These are phyloP conservation scores for Clonostachys byssicola DNA, from an alignment of 2,329 filamentous ascomycete genomes.

Conservation along the genomic window DNA sequence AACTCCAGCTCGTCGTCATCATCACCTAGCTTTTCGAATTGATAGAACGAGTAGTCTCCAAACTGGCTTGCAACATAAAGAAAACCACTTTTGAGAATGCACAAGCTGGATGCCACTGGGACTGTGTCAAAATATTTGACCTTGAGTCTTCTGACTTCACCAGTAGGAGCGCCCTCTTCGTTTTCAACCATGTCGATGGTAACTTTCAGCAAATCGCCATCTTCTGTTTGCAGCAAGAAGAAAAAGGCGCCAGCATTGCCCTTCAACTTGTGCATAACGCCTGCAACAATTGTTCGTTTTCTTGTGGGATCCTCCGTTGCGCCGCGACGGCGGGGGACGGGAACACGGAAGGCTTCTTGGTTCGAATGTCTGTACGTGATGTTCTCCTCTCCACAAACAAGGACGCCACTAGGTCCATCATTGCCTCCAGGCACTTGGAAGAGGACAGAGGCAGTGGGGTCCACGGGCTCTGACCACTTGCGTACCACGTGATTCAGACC, in stretches of 20 bases:
- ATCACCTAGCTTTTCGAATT: conserved; percentile 95
- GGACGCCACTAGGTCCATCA: conserved; percentile 89
- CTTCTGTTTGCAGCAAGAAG: conserved; percentile 91
- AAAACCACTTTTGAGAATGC: conserved; percentile 93
- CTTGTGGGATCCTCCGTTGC: conserved; percentile 88
- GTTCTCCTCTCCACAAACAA: conserved; percentile 91
- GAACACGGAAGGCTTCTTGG: conserved; percentile 81
- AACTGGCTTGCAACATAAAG: conserved; percentile 89
- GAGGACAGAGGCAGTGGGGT: conserved; percentile 81
- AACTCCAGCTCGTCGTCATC: conserved; percentile 90
- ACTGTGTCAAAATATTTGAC: conserved; percentile 99
- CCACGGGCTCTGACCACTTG: conserved; percentile 93
- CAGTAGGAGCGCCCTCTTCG: conserved; percentile 70
- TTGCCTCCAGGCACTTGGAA: conserved; percentile 94
- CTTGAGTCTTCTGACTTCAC: conserved; percentile 77
- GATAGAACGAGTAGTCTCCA: conserved; percentile 92
- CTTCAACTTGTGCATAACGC: conserved; percentile 97
- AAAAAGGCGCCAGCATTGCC: conserved; percentile 83
- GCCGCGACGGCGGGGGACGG: conserved; percentile 82
- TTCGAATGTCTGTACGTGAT: conserved; percentile 98
- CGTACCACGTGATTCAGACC: conserved; percentile 96
- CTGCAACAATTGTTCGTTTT: conserved; percentile 81
- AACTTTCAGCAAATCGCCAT: conserved; percentile 97
- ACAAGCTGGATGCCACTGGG: conserved; percentile 79
- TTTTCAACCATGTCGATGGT: conserved; percentile 89